phyloP scores from a whole-genome alignment of 805 yeast genomes.

The Lipomyces sp. region DNA sequence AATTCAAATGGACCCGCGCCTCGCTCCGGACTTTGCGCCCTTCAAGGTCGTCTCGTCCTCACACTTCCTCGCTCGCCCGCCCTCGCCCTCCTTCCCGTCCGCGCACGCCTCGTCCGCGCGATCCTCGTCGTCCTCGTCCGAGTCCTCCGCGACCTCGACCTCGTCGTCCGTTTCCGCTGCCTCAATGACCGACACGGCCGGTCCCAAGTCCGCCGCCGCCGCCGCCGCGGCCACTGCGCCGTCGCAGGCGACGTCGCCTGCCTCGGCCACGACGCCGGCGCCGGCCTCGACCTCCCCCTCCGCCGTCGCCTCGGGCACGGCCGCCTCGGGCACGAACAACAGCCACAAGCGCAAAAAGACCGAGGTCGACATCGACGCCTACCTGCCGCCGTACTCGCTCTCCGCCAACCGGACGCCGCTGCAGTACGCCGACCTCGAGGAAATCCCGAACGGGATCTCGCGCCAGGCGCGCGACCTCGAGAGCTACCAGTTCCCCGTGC shows the following conservation, averaged over 20 bases:
- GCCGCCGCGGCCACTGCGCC: neutral
- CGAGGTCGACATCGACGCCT: constrained; percentile 7
- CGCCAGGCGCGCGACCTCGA: constrained; percentile 75
- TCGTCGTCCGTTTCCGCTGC: neutral
- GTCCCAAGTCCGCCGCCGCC: neutral
- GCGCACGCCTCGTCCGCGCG: neutral
- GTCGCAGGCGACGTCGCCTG: neutral
- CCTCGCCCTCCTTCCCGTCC: neutral
- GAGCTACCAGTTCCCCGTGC: constrained; percentile 80
- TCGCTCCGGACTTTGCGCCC: constrained; percentile 21
- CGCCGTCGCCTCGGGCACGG: neutral
- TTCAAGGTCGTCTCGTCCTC: neutral
- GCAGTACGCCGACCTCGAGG: constrained; percentile 91
- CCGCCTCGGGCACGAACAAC: constrained; percentile 8
- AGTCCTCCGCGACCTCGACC: neutral
- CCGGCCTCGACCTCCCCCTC: neutral
- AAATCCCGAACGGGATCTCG: constrained; percentile 90
- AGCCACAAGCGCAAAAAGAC: constrained; percentile 13
- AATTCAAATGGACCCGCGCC: constrained; percentile 25
- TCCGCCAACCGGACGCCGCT: constrained; percentile 27
- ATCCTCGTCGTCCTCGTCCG: neutral
- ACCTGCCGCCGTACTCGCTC: constrained; percentile 27
- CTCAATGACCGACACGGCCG: neutral
- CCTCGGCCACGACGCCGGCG: neutral
- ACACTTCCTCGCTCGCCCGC: neutral